A percentile compares a stretch with the other conserved stretches of the same genome.
These are phyloP conservation scores for Cryphonectria nitschkei DNA, from an alignment of 2,329 filamentous ascomycete species.

Conservation along the genomic window DNA sequence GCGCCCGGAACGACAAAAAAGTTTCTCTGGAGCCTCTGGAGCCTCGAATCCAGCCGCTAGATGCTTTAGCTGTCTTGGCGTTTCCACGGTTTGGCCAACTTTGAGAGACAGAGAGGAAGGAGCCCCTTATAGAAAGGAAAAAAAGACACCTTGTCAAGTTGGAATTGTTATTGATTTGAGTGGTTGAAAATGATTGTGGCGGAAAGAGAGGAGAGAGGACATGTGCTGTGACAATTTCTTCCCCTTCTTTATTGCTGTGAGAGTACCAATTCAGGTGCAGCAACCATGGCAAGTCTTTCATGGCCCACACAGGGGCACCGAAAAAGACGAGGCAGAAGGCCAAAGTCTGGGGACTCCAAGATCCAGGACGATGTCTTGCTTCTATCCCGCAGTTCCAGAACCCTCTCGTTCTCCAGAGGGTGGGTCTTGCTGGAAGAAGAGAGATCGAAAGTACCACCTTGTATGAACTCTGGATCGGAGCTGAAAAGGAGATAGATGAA, in stretches of 20 bases:
- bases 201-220: no score
- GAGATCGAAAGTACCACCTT: no score
- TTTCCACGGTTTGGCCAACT: not conserved
- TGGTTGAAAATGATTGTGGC: not conserved
- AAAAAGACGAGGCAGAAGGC: not conserved
- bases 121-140: not conserved
- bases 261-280: no score
- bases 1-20: conserved; percentile 7
- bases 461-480: not conserved
- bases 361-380: not conserved
- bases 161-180: no score
- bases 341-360: conserved; percentile 13
- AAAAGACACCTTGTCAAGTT: not conserved
- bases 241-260: no score
- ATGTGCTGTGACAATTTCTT: no score
- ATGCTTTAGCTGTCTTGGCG: not conserved
- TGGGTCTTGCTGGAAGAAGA: not conserved
- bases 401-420: conserved; percentile 23
- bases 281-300: not conserved
- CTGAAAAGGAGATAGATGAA: not conserved
- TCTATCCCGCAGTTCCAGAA: conserved; percentile 15
- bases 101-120: not conserved
- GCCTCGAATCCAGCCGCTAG: not conserved
- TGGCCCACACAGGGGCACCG: not conserved
- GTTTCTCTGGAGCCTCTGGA: conserved; percentile 3